Evolutionary conservation across 2,329 filamentous ascomycete genomes (phyloP).

Genomic region (Pezicula radicicola): DNA sequence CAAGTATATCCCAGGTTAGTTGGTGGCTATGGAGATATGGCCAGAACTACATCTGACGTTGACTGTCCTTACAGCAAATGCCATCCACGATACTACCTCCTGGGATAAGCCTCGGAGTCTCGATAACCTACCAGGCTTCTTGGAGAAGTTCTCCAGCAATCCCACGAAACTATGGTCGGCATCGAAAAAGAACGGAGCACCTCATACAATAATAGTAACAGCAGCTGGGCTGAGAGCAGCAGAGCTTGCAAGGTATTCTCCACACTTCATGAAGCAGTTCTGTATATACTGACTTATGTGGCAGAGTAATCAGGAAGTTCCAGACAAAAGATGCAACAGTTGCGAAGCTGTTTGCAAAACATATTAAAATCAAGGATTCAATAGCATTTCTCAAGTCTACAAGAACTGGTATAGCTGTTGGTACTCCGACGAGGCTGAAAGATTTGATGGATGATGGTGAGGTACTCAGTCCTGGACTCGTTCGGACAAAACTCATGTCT

Average conservation of each 20-base stretch:
- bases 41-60: neutral
- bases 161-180: conserved; percentile 57
- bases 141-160: conserved; percentile 63
- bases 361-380: conserved; percentile 92
- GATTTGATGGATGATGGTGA: conserved; percentile 80
- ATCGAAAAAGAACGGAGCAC: conserved; percentile 66
- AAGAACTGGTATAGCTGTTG: conserved; percentile 82
- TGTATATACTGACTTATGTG: neutral
- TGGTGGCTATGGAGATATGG: neutral
- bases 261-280: conserved; percentile 7
- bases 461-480: conserved; percentile 17
- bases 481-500: conserved; percentile 15
- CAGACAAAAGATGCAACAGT: conserved; percentile 75
- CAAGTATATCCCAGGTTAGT: conserved; percentile 68
- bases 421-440: conserved; percentile 78
- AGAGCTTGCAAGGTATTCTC: conserved; percentile 67
- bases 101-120: conserved; percentile 66
- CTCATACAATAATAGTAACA: conserved; percentile 88
- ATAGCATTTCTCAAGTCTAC: conserved; percentile 67
- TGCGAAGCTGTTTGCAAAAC: conserved; percentile 94
- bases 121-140: conserved; percentile 73
- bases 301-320: conserved; percentile 70
- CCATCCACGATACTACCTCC: conserved; percentile 76
- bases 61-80: conserved; percentile 50
- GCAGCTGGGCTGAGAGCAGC: conserved; percentile 82